Evolutionary conservation across 371 early-diverging fungal species (phyloP).

Genomic region (Mucor mucedo): DNA sequence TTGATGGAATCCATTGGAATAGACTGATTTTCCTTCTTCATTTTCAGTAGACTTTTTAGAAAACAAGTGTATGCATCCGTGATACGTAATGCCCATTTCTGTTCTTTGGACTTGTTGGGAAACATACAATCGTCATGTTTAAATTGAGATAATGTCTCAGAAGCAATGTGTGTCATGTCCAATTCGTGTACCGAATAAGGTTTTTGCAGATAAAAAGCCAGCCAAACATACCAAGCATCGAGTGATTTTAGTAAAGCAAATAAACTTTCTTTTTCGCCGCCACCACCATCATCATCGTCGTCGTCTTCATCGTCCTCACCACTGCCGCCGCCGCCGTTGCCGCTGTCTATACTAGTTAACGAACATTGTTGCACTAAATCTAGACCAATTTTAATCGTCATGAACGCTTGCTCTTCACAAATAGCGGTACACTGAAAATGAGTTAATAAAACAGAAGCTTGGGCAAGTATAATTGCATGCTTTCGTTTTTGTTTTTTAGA

Average conservation of each 20-base stretch:
- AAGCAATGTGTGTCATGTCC: not conserved
- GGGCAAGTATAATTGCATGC: constrained; percentile 18
- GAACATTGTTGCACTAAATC: constrained; percentile 7
- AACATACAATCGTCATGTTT: not conserved
- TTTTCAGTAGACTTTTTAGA: constrained; percentile 17
- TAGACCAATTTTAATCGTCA: constrained; percentile 23
- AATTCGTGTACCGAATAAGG: constrained; percentile 14
- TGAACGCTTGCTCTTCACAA: constrained; percentile 38
- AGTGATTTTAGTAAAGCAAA: constrained; percentile 7
- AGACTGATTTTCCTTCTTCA: not conserved
- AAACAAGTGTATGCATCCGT: constrained; percentile 19
- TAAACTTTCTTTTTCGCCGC: constrained; percentile 1
- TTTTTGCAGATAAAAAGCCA: constrained; percentile 23
- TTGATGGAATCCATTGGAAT: constrained; percentile 6
- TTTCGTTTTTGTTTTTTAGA: not conserved
- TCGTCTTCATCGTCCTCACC: too few species aligned
- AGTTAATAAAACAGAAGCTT: constrained; percentile 37
- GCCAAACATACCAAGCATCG: constrained; percentile 31
- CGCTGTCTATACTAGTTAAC: not conserved
- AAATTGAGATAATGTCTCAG: too few species aligned
- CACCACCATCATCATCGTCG: not conserved
- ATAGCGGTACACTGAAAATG: constrained; percentile 46
- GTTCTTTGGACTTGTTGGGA: constrained; percentile 1
- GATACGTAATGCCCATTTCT: constrained; percentile 23
- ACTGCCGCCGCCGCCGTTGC: not conserved